Evolutionary conservation across 106 monocot species (phyloP).

Genomic region (Vanilla planifolia): DNA sequence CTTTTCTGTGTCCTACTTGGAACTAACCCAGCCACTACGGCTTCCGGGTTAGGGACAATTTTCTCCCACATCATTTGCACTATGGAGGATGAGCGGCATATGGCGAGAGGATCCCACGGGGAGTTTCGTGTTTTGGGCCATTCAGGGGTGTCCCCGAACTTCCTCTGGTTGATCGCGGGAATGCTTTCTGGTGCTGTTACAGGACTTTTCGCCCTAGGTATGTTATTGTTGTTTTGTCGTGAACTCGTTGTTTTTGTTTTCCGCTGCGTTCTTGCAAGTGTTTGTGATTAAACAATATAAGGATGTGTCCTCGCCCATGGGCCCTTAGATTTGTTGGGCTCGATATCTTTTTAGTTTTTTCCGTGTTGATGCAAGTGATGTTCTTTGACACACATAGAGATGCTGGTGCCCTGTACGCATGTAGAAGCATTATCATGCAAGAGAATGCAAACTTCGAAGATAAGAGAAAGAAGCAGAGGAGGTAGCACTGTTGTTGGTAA

Average conservation of each 20-base stretch:
- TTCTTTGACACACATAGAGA: neutral
- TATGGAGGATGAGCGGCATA: neutral
- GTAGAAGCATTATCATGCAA: no score
- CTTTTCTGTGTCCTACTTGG: neutral
- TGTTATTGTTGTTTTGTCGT: neutral
- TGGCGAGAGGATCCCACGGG: neutral
- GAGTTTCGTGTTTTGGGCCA: neutral
- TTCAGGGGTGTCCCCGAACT: neutral
- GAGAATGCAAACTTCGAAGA: no score
- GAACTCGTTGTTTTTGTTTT: neutral
- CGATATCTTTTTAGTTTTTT: neutral
- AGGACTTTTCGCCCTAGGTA: neutral
- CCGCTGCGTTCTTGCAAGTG: neutral
- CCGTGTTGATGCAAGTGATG: neutral
- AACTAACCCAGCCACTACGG: neutral
- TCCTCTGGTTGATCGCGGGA: neutral
- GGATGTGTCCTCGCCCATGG: no score
- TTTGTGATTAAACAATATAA: no score
- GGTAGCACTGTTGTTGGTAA: no score
- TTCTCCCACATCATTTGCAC: neutral
- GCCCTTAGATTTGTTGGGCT: neutral
- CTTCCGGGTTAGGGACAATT: neutral
- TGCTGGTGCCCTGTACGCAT: no score
- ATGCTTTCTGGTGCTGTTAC: slow-evolving; percentile 1
- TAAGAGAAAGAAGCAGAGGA: no score